Percentiles rank a stretch among this genome's conserved stretches.
These are phyloP conservation scores for Diospyros kaki DNA, from an alignment of 148 eudicot genomes.

Conservation along the genomic window DNA sequence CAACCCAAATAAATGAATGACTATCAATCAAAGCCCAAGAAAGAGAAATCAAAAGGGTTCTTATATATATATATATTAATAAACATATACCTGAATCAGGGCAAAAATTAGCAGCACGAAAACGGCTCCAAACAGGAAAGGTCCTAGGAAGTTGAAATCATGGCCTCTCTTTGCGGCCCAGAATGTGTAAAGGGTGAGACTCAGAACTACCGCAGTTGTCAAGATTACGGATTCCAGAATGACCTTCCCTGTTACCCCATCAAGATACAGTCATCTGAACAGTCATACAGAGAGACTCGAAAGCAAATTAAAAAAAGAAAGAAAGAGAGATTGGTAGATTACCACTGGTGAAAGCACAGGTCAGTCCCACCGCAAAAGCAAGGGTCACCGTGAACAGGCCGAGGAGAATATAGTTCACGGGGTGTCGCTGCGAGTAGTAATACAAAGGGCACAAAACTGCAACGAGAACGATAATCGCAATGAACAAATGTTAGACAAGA, in stretches of 20 bases:
- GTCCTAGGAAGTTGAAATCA: constrained; percentile 69
- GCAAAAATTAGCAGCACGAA: constrained; percentile 42
- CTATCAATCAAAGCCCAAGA: background rate
- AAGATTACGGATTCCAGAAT: constrained; percentile 64
- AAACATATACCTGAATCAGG: constrained; percentile 53
- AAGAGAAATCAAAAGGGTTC: background rate
- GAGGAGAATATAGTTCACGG: constrained; percentile 42
- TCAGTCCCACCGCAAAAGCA: constrained; percentile 44
- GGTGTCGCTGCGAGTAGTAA: constrained; percentile 38
- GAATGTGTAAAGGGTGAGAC: constrained; percentile 74
- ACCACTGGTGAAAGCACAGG: constrained; percentile 50
- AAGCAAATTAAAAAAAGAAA: background rate
- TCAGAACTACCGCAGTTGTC: constrained; percentile 59
- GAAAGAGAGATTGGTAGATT: constrained; percentile 1
- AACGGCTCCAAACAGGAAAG: constrained; percentile 59
- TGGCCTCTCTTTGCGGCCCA: constrained; percentile 84
- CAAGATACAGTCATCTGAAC: background rate
- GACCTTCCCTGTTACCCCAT: constrained; percentile 47
- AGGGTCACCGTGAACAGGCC: constrained; percentile 37
- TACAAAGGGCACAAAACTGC: constrained; percentile 48
- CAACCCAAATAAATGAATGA: no score
- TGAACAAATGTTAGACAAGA: background rate
- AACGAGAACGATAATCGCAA: background rate
- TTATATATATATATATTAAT: background rate
- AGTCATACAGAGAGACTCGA: background rate